Percentiles rank a stretch among this genome's conserved stretches.
Evolutionary conservation across 371 early-diverging fungal genomes (phyloP).

Genomic region (Syncephalastrum contaminatum): DNA sequence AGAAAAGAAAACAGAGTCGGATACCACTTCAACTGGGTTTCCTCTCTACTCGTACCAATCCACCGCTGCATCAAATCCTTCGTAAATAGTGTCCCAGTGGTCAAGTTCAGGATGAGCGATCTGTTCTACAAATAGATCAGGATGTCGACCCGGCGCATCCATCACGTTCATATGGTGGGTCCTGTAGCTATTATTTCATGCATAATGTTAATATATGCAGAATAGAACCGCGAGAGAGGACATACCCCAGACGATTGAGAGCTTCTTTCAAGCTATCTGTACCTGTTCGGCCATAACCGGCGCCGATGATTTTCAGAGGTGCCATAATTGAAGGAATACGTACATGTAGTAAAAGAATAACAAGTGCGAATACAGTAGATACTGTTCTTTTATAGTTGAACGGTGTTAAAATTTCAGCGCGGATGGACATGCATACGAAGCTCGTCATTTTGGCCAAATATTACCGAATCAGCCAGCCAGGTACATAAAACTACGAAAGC

Average conservation of each 20-base stretch:
- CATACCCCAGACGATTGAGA: conserved; percentile 28
- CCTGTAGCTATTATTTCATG: conserved; percentile 8
- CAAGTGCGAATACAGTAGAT: too few species aligned
- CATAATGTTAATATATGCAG: too few species aligned
- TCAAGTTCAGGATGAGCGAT: conserved; percentile 16
- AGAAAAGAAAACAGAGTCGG: conserved; percentile 8
- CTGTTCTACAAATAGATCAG: conserved; percentile 14
- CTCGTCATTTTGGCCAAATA: too few species aligned
- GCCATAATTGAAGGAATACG: conserved; percentile 2
- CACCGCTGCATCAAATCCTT: conserved; percentile 26
- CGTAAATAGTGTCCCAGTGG: conserved; percentile 34
- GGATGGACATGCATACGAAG: too few species aligned
- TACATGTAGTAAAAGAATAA: too few species aligned
- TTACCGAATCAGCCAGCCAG: too few species aligned
- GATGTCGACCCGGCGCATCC: background rate
- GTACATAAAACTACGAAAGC: too few species aligned
- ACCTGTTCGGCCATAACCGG: conserved; percentile 32
- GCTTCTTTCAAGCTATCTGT: conserved; percentile 29
- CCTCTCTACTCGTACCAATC: conserved; percentile 8
- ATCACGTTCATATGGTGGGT: conserved; percentile 11
- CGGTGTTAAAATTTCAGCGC: too few species aligned
- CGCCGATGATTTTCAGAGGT: conserved; percentile 28
- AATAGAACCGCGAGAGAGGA: background rate
- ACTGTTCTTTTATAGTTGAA: too few species aligned
- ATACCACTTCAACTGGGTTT: background rate